Evolutionary conservation across 441 rosid species (phyloP), one percentile per base, ranked within the genome.

Genomic region (Populus tomentosa): DNA sequence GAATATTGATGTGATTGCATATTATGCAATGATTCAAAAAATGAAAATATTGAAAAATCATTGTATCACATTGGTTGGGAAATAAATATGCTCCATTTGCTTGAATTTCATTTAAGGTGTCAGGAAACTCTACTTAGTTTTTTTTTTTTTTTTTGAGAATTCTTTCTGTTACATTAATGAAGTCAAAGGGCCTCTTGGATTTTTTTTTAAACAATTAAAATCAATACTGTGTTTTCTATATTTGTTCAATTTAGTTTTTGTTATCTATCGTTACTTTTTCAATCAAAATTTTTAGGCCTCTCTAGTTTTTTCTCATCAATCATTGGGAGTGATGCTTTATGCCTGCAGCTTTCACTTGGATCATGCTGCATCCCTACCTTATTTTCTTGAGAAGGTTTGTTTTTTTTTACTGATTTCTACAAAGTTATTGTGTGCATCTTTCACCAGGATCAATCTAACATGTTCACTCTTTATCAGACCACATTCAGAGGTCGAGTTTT

Each of bases 321-420:
- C 32, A 30, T 30, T 30, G 4, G 32, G 32, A 30, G 32, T 30
- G 32, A 30, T 30, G 32, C 4, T 30, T 30, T 30, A 0, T 30
- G 32, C 32, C 4, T 30, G 30, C 30, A 28, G 30, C 30, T 94
- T 94, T 91, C 98, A 94, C 87, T 86, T 94, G 91, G 98, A 93
- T 87, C 98, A 94, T 86, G 98, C 97, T 77, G 98, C 98, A 42
- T 93, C 98, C 66, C 77, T 94, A n/a, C 98, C 98, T 68, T 94
- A 94, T 82, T 93, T 94, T 82, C 86, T 94, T 62, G 98, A 93
- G 81, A 93, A 91, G 97, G 98, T 94, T 79, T 79, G 82, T 65
- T 64, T 65, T 67, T 65, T 79, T 33, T 46, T 1, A 53, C n/a
- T 46, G 21, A 32, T 46, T 78, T 72, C 23, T 11, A 38, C 21